These are phyloP conservation scores for Penicillium corylophilum DNA, from an alignment of 2,329 filamentous ascomycete species.

Conservation along the genomic window DNA sequence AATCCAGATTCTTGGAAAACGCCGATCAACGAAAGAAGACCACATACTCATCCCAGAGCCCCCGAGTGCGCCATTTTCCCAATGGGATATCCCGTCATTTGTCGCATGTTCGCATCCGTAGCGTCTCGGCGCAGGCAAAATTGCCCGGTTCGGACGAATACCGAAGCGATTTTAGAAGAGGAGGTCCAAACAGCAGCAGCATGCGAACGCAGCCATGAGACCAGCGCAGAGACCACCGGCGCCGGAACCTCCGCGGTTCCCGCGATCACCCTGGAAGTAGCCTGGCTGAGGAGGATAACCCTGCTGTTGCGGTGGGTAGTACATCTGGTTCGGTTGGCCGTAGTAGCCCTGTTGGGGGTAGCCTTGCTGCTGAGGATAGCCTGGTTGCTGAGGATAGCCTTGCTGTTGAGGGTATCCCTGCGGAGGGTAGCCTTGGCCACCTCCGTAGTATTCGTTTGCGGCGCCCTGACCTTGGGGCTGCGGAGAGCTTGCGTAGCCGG, in stretches of 20 bases:
- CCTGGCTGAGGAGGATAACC: conserved; percentile 29
- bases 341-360: conserved; percentile 20
- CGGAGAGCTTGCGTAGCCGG: conserved; percentile 26
- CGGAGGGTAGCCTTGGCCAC: conserved; percentile 10
- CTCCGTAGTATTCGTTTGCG: conserved; percentile 36
- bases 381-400: conserved; percentile 22
- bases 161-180: conserved; percentile 33
- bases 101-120: not conserved
- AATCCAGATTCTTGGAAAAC: conserved; percentile 1
- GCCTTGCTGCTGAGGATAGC: conserved; percentile 30
- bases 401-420: conserved; percentile 18
- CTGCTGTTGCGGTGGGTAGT: conserved; percentile 41
- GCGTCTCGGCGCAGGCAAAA: not conserved
- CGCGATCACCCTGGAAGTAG: conserved; percentile 38
- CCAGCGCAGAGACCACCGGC: conserved; percentile 48
- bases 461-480: conserved; percentile 32
- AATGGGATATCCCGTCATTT: not conserved
- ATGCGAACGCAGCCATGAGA: conserved; percentile 48
- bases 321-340: conserved; percentile 25
- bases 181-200: conserved; percentile 53
- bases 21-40: not conserved
- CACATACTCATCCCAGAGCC: not conserved
- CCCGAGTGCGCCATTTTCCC: not conserved
- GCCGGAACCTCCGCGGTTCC: conserved; percentile 24
- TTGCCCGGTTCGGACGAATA: not conserved